phyloP scores from a whole-genome alignment of 192 early-diverging fungal genomes.

The Geranomyces michiganensis region DNA sequence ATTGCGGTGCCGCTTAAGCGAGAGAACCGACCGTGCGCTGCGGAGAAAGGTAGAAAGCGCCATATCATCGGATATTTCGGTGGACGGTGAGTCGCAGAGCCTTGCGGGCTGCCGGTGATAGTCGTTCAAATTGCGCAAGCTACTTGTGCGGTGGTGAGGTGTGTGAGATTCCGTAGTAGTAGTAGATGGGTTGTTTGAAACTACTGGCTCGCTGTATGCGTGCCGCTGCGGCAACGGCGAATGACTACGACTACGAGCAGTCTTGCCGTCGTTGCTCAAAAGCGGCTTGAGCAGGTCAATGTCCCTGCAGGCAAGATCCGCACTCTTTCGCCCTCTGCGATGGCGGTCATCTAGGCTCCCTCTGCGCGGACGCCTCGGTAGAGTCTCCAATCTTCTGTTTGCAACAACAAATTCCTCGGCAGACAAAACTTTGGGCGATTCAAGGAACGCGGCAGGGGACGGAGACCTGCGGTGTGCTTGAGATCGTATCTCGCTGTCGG shows the following conservation, averaged over 20 bases:
- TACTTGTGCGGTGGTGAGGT: neutral
- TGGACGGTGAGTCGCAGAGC: neutral
- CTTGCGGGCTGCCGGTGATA: neutral
- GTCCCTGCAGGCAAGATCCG: neutral
- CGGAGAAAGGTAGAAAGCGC: neutral
- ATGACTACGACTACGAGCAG: neutral
- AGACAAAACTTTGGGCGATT: neutral
- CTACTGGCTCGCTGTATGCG: too few species aligned
- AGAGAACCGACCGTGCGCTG: neutral
- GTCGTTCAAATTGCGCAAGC: neutral
- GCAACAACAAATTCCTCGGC: constrained; percentile 5
- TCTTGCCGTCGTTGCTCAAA: neutral
- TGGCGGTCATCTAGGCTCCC: neutral
- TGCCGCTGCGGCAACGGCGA: neutral
- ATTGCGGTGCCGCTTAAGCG: neutral
- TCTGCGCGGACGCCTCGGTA: neutral
- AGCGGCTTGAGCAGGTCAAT: neutral
- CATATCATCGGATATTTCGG: neutral
- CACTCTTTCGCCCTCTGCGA: neutral
- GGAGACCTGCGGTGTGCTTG: too few species aligned
- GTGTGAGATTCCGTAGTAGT: too few species aligned
- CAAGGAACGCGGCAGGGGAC: too few species aligned
- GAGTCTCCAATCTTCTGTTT: neutral
- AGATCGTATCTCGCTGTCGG: too few species aligned
- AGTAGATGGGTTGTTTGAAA: too few species aligned